Evolutionary conservation across 2,329 filamentous ascomycete genomes (phyloP).

Genomic region (Neofusicoccum ribis): DNA sequence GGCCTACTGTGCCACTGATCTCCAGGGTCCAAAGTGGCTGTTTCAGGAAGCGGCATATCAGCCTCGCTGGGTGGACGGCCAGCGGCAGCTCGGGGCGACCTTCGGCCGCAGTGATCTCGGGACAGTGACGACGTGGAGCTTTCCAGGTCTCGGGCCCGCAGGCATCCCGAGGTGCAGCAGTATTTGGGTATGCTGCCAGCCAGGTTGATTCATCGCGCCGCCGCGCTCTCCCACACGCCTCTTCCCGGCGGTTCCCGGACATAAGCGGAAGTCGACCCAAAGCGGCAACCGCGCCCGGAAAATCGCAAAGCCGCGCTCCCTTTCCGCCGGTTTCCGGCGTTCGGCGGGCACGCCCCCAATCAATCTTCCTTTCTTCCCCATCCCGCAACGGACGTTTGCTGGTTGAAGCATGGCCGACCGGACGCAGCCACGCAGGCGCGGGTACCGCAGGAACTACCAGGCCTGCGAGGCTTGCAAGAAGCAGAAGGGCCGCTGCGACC

Average conservation of each 20-base stretch:
- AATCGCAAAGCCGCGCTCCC: constrained; percentile 1
- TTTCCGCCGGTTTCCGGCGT: constrained; percentile 15
- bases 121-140: too few relatives aligned
- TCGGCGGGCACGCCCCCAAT: background rate
- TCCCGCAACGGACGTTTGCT: background rate
- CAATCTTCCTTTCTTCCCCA: background rate
- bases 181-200: too few relatives aligned
- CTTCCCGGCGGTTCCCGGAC: background rate
- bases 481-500: constrained; percentile 17
- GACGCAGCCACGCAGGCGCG: background rate
- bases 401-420: constrained; percentile 8
- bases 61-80: too few relatives aligned
- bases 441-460: constrained; percentile 17
- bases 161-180: too few relatives aligned
- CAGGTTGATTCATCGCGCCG: too few relatives aligned
- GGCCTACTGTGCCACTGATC: too few relatives aligned
- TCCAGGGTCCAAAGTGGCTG: too few relatives aligned
- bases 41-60: too few relatives aligned
- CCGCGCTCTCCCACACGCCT: too few relatives aligned
- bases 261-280: background rate
- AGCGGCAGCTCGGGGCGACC: too few relatives aligned
- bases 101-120: too few relatives aligned
- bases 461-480: constrained; percentile 18
- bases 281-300: constrained; percentile 7
- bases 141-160: too few relatives aligned